Base-by-base conservation (phyloP, 2,329 filamentous ascomycete genomes). In the Penicillium vulpinum region DNA sequence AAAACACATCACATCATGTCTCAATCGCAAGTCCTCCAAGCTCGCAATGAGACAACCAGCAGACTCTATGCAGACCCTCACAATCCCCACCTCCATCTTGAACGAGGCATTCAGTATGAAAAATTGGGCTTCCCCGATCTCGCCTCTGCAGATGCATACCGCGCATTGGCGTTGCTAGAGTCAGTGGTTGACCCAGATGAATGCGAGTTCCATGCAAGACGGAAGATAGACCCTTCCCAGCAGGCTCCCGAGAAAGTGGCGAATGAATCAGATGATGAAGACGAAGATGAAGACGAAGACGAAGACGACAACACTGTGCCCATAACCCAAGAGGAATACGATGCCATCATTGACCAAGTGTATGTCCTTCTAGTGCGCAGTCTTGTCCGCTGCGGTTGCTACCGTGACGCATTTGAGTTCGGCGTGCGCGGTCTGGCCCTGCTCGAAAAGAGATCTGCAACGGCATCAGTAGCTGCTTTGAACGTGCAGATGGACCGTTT, bases 91-190 rank as follows among this genome's bases (percentile, higher is more conserved):
- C 63, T 70, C 5, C 72, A 78, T 57, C 68, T 80, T 13, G 65
- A 72, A 28, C 85, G 92, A 31, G 91, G 91, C 24, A 77, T 83
- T 33, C 79, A 89, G 40, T 86, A 97, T 73, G 83, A 86, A 16
- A 79, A 85, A 44, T 81, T 97, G 45, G 90, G 86, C 36, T 97
- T 96, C 73, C 91, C 91, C 0, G 94, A 99, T 73, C 84, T 99
- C 38, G 92, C 92, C 5, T 88, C 88, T 11, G 91, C 91, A 33
- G 92, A 97, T 78, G 91, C 91, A 5, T 97, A 97, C 72, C 88
- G 89, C 54, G 92, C 92, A 1, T 81, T 97, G n/a, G 83, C 96
- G 4, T 79, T 99, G 45, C 84, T 89, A 16, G 93, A 97, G 69
- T 91, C 94, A 63, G 83, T 91, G 35, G 75, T 82, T 61, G 88